These are phyloP conservation scores for Nemania sp. DNA, from an alignment of 2,329 filamentous ascomycete genomes.

Conservation along the genomic window DNA sequence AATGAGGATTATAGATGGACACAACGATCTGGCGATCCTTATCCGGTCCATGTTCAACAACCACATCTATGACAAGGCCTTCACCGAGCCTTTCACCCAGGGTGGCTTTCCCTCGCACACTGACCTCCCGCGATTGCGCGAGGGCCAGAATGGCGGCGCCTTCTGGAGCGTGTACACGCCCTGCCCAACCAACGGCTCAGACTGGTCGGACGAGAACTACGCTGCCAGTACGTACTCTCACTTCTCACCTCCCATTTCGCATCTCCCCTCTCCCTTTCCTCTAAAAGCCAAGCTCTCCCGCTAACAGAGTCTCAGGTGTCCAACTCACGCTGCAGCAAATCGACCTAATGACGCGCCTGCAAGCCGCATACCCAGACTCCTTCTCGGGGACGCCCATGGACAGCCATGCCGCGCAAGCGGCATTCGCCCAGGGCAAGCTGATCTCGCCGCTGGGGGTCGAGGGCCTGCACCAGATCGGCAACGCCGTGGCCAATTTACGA, in stretches of 20 bases:
- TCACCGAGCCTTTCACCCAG: conserved; percentile 73
- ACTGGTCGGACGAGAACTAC: conserved; percentile 76
- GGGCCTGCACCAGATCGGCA: conserved; percentile 92
- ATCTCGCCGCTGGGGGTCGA: conserved; percentile 82
- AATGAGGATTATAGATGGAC: conserved; percentile 65
- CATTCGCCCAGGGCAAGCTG: conserved; percentile 64
- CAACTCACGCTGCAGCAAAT: conserved; percentile 67
- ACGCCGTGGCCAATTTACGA: conserved; percentile 75
- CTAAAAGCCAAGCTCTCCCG: neutral
- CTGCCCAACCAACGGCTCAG: conserved; percentile 71
- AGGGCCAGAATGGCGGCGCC: conserved; percentile 77
- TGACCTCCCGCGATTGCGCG: conserved; percentile 74
- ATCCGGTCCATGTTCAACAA: conserved; percentile 71
- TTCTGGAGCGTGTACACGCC: conserved; percentile 89
- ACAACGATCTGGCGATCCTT: conserved; percentile 82
- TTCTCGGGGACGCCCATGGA: conserved; percentile 70
- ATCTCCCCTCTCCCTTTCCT: neutral
- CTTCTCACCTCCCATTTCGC: neutral
- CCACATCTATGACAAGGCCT: conserved; percentile 74
- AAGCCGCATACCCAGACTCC: conserved; percentile 48
- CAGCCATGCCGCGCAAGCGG: conserved; percentile 62
- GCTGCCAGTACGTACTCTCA: conserved; percentile 57
- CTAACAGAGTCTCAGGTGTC: conserved; percentile 56
- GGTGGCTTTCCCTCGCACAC: conserved; percentile 72
- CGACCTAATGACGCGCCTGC: conserved; percentile 64